phyloP scores from a whole-genome alignment of 352 stramenopile species.

The Pythium plurisporium region DNA sequence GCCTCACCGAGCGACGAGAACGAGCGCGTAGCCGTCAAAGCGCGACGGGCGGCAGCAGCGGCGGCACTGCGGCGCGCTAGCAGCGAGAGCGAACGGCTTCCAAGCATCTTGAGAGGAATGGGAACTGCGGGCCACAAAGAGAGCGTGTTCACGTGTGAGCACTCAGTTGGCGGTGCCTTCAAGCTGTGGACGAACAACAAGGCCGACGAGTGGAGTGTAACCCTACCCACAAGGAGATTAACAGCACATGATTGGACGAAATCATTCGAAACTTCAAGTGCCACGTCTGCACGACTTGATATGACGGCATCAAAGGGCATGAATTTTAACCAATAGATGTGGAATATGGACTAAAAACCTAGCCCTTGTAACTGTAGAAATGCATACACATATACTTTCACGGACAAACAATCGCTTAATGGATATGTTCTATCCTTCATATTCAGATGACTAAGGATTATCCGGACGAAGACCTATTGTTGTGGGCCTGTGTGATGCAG shows the following conservation, averaged over 20 bases:
- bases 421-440: no score
- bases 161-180: conserved; percentile 10
- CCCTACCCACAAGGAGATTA: conserved; percentile 4
- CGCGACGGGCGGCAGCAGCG: neutral
- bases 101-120: conserved; percentile 5
- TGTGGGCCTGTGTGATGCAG: neutral
- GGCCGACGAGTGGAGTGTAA: neutral
- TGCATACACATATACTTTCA: no score
- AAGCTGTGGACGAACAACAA: conserved; percentile 29
- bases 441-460: no score
- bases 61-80: conserved; percentile 15
- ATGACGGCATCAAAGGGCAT: neutral
- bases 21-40: neutral
- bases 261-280: conserved; percentile 17
- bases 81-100: conserved; percentile 9
- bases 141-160: conserved; percentile 7
- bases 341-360: no score
- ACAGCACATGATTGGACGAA: conserved; percentile 9
- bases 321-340: conserved; percentile 2
- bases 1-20: conserved; percentile 35
- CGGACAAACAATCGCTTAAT: no score
- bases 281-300: conserved; percentile 3
- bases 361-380: no score
- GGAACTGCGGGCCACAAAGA: no score
- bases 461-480: no score